Base-by-base conservation (phyloP, 2,329 filamentous ascomycete species). In the Diaporthe citri region DNA sequence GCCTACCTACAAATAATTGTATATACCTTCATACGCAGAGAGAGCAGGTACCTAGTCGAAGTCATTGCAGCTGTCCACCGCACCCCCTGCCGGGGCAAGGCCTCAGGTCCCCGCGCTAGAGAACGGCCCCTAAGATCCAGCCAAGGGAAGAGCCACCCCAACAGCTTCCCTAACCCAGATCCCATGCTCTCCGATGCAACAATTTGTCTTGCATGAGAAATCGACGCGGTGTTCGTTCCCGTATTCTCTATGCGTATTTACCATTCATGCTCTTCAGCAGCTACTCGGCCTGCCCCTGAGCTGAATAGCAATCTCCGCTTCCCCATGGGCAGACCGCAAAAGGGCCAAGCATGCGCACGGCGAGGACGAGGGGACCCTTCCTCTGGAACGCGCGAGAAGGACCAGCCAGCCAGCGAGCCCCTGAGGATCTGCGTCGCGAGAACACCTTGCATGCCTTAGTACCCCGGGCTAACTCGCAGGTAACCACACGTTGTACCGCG, bases 401-500 rank as follows among this genome's bases (percentile, higher is more conserved):
- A 52, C 56, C 20, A 41, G 66, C 56, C n/a, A 48, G 41, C 71
- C 57, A 43, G 55, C 57, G 20, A 72, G 34, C 71, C 71, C 71
- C 71, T 72, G 71, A 72, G 36, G 71, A 72, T 72, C 71, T 72
- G 57, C 46, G 48, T 41, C 43, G 64, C 64, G 48, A 69, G 48
- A 69, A 69, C 64, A 69, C n/a, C 34, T 69, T 39, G 64, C 64
- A 69, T 69, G 34, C 57, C 51, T 46, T 46, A 69, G 72, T 20
- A 69, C 51, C 60, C 46, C 9, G 62, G n/a, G 46, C 52, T 73
- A 67, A 64, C 28, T 59, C 60, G n/a, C 64, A 55, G 46, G 60
- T 51, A 52, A 71, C 56, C 56, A 55, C 48, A 55, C 55, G 39
- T 39, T 39, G 36, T 52, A 70, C 60, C 60, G 60, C 60, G 60